Evolutionary conservation across 2,329 filamentous ascomycete genomes (phyloP).

Genomic region (Fusarium palustre): DNA sequence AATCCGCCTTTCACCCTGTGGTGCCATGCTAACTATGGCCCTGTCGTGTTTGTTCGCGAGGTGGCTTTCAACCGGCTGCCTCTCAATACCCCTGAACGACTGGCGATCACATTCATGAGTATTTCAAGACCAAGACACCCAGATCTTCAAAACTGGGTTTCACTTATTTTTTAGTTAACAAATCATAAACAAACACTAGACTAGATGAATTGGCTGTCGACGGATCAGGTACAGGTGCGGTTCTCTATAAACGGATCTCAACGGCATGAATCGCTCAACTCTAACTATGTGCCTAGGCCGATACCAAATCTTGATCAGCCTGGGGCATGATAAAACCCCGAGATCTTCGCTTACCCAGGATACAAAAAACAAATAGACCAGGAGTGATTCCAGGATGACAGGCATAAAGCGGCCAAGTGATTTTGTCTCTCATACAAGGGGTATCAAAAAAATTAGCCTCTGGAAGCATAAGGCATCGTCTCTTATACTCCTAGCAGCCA

Average conservation of each 20-base stretch:
- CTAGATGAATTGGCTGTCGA: background rate
- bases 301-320: slow-evolving; percentile 15
- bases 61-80: slow-evolving; percentile 26
- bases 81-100: slow-evolving; percentile 22
- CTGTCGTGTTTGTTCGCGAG: slow-evolving; percentile 17
- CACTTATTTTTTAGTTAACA: background rate
- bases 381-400: too few species aligned
- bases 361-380: too few species aligned
- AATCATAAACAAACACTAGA: background rate
- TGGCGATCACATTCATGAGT: background rate
- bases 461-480: too few species aligned
- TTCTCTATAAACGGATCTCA: background rate
- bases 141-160: background rate
- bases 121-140: background rate
- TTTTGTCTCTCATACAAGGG: too few species aligned
- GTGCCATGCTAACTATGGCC: slow-evolving; percentile 9
- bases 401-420: too few species aligned
- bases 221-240: background rate
- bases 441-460: too few species aligned
- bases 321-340: too few species aligned
- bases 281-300: background rate
- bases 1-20: slow-evolving; percentile 4
- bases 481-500: too few species aligned
- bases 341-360: too few species aligned
- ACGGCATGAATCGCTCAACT: slow-evolving; percentile 8